Evolutionary conservation across 2,329 filamentous ascomycete species (phyloP).

Genomic region (Epichloe sylvatica): DNA sequence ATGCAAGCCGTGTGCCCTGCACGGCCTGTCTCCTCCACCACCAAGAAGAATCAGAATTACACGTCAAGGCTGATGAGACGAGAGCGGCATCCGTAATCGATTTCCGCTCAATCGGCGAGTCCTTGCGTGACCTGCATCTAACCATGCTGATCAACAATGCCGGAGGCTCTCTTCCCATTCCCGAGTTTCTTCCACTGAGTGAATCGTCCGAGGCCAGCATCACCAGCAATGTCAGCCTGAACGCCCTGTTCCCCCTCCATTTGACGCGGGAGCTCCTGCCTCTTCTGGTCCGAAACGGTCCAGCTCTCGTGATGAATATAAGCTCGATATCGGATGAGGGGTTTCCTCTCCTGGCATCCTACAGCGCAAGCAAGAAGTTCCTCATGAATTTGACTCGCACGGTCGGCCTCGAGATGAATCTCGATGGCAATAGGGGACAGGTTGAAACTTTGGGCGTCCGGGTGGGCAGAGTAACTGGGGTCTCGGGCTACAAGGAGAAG

Average conservation of each 20-base stretch:
- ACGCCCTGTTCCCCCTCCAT: slow-evolving; percentile 34
- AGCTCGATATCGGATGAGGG: slow-evolving; percentile 30
- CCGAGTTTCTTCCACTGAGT: slow-evolving; percentile 22
- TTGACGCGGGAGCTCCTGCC: slow-evolving; percentile 31
- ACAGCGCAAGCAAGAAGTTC: slow-evolving; percentile 33
- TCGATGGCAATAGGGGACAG: slow-evolving; percentile 4
- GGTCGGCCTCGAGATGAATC: slow-evolving; percentile 27
- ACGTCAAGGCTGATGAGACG: slow-evolving; percentile 7
- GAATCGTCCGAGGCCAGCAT: slow-evolving; percentile 23
- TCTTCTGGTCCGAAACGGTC: slow-evolving; percentile 23
- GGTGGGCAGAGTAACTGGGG: slow-evolving; percentile 8
- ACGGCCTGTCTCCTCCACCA: background rate
- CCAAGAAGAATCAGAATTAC: slow-evolving; percentile 6
- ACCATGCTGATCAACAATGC: slow-evolving; percentile 45
- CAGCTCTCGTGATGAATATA: slow-evolving; percentile 36
- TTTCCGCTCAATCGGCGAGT: slow-evolving; percentile 7
- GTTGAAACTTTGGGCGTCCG: background rate
- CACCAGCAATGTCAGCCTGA: slow-evolving; percentile 28
- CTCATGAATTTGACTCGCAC: slow-evolving; percentile 19
- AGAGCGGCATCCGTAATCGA: too few relatives aligned
- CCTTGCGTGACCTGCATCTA: slow-evolving; percentile 23
- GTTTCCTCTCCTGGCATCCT: slow-evolving; percentile 31
- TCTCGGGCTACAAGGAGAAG: slow-evolving; percentile 7
- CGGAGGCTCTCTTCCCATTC: slow-evolving; percentile 9
- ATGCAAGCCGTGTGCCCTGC: slow-evolving; percentile 18